Evolutionary conservation across 202 grass and related monocot species (phyloP), one percentile per base, ranked within the genome.

Genomic region (Tripidium arundinaceum): DNA sequence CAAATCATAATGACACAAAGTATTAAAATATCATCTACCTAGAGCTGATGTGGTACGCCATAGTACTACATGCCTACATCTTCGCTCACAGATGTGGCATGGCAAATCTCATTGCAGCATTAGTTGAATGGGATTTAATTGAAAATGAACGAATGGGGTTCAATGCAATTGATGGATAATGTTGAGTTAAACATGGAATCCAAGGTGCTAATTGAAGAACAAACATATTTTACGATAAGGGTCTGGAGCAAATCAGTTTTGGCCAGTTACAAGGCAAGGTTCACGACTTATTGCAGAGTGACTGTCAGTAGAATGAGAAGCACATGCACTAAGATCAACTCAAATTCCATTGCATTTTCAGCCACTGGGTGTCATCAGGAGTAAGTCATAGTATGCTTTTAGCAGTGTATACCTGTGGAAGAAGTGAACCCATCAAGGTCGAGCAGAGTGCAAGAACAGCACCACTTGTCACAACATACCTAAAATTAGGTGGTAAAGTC

Each of bases 391-490:
- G 8, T 59, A 62, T 59, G 27, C 33, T 81, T 80, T 40, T 70
- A 40, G 4, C 41, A 70, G 22, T 78, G 27, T 68, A 45, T 86
- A 99, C 96, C 92, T 99, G 96, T 81, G 96, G 92, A 85, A 99
- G 96, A 86, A 99, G 76, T 76, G 96, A 99, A 7, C 96, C 96
- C 92, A 99, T 90, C 68, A 99, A 91, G 75, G 96, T 89, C 58
- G 96, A 99, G 84, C 96, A 99, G 82, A 99, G 90, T 58, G 92
- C 96, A 79, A 96, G 92, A 91, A 95, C 75, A 86, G 96, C 96
- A 83, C 96, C 96, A 79, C 58, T 83, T 61, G 96, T 96, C 54
- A 99, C 89, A 70, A 99, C 81, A 78, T 99, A 96, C 92, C 96
- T 99, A 87, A 47, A 79, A 84, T 83, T 71, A 41, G 64, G 79